These are phyloP conservation scores for Penicillium brevicompactum DNA, from an alignment of 2,329 filamentous ascomycete species.

Conservation along the genomic window DNA sequence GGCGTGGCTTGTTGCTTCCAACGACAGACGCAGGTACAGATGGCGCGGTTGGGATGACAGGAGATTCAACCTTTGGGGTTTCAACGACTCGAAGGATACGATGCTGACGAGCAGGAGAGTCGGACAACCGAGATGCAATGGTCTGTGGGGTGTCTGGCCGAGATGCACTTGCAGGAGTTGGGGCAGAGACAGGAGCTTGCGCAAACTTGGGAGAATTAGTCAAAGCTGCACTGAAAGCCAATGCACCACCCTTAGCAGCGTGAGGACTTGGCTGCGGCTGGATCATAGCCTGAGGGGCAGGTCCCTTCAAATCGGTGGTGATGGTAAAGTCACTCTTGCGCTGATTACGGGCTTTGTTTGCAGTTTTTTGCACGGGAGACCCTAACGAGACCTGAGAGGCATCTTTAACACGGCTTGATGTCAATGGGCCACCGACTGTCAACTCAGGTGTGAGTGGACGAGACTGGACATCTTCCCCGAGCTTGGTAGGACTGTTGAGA, in stretches of 20 bases:
- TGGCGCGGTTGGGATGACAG: slow-evolving; percentile 33
- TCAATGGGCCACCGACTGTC: slow-evolving; percentile 21
- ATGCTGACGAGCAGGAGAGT: slow-evolving; percentile 45
- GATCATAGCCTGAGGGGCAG: slow-evolving; percentile 7
- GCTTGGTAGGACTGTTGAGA: slow-evolving; percentile 33
- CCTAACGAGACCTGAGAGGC: slow-evolving; percentile 44
- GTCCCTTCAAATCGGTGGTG: slow-evolving; percentile 20
- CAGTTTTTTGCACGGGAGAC: slow-evolving; percentile 41
- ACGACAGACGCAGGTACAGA: slow-evolving; percentile 34
- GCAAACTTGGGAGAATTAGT: slow-evolving; percentile 28
- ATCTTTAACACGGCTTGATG: slow-evolving; percentile 31
- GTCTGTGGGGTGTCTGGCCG: slow-evolving; percentile 53
- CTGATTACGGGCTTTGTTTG: slow-evolving; percentile 30
- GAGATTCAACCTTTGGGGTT: slow-evolving; percentile 55
- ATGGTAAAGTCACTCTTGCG: slow-evolving; percentile 22
- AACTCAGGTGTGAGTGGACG: slow-evolving; percentile 31
- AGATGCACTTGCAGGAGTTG: slow-evolving; percentile 43
- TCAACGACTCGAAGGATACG: slow-evolving; percentile 60
- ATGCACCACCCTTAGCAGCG: slow-evolving; percentile 33
- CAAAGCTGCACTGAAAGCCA: slow-evolving; percentile 37
- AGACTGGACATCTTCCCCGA: slow-evolving; percentile 25
- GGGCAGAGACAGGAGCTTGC: slow-evolving; percentile 27
- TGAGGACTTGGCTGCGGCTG: slow-evolving; percentile 7
- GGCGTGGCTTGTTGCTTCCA: slow-evolving; percentile 33
- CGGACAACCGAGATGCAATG: slow-evolving; percentile 38